These are phyloP conservation scores for Kernera saxatilis DNA, from an alignment of 345 rosid genomes.

Conservation along the genomic window DNA sequence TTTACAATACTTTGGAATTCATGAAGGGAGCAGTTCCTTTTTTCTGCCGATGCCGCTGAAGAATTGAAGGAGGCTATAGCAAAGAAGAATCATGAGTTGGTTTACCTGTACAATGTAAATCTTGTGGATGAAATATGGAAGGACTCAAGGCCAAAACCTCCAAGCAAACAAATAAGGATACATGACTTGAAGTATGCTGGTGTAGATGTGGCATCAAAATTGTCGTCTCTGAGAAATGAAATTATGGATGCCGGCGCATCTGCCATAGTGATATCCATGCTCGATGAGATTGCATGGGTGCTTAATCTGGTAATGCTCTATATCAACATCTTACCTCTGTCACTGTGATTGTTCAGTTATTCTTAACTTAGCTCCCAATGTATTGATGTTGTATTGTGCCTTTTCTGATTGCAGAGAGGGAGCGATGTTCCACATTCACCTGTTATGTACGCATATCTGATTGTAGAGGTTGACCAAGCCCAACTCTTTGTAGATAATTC, in stretches of 20 bases:
- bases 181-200: slow-evolving; percentile 91
- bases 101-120: slow-evolving; percentile 65
- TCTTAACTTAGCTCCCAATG: not conserved
- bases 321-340: not conserved
- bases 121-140: slow-evolving; percentile 93
- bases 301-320: slow-evolving; percentile 69
- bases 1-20: slow-evolving; percentile 26
- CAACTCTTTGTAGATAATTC: slow-evolving; percentile 60
- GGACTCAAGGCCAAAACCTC: slow-evolving; percentile 78
- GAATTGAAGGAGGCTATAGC: slow-evolving; percentile 79
- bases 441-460: slow-evolving; percentile 82
- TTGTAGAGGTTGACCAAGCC: slow-evolving; percentile 64
- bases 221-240: slow-evolving; percentile 61
- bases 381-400: slow-evolving; percentile 13
- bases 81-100: slow-evolving; percentile 72
- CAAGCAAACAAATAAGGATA: slow-evolving; percentile 64
- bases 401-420: slow-evolving; percentile 69
- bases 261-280: slow-evolving; percentile 84
- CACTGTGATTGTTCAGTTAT: not conserved
- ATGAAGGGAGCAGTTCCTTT: slow-evolving; percentile 98
- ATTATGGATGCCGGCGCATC: slow-evolving; percentile 67
- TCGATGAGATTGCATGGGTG: slow-evolving; percentile 95
- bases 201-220: slow-evolving; percentile 64
- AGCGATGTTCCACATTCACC: slow-evolving; percentile 97
- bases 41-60: slow-evolving; percentile 91